These are phyloP conservation scores for Durotheca rogersii DNA, from an alignment of 495 filamentous ascomycete species.

Conservation along the genomic window DNA sequence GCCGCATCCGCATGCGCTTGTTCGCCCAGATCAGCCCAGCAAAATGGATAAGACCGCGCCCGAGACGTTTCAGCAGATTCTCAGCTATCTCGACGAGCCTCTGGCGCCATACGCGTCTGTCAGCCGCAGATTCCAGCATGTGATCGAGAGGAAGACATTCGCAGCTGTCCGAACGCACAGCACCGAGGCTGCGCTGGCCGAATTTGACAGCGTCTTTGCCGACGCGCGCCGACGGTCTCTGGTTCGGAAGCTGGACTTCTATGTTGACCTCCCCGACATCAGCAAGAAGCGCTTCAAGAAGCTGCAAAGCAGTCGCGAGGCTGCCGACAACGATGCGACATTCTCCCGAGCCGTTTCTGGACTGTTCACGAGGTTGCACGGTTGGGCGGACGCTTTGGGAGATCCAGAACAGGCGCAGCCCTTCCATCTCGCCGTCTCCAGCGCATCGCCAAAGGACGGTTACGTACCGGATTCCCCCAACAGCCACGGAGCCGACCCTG, in stretches of 20 bases:
- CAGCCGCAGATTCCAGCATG: background rate
- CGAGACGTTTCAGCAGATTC: too few species aligned
- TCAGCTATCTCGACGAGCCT: background rate
- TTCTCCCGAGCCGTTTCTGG: background rate
- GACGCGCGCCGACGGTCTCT: constrained; percentile 2
- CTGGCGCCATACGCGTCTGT: constrained; percentile 2
- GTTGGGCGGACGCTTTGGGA: background rate
- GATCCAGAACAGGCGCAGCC: background rate
- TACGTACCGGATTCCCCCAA: background rate
- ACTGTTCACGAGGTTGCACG: constrained; percentile 1
- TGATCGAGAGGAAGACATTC: constrained; percentile 8
- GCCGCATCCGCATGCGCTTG: too few species aligned
- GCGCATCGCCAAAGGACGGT: background rate
- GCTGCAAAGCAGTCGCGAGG: background rate
- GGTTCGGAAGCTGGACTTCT: background rate
- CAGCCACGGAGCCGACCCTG: background rate
- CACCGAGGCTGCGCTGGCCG: background rate
- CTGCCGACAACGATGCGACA: background rate
- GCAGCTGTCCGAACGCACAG: background rate
- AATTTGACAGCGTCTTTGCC: background rate
- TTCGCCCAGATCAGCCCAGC: too few species aligned
- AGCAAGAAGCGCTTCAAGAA: background rate
- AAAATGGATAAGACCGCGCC: too few species aligned
- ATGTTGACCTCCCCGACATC: background rate
- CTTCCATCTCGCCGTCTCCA: background rate